Evolutionary conservation across 768 basidiomycete species (phyloP).

Genomic region (Lactarius evosmus): DNA sequence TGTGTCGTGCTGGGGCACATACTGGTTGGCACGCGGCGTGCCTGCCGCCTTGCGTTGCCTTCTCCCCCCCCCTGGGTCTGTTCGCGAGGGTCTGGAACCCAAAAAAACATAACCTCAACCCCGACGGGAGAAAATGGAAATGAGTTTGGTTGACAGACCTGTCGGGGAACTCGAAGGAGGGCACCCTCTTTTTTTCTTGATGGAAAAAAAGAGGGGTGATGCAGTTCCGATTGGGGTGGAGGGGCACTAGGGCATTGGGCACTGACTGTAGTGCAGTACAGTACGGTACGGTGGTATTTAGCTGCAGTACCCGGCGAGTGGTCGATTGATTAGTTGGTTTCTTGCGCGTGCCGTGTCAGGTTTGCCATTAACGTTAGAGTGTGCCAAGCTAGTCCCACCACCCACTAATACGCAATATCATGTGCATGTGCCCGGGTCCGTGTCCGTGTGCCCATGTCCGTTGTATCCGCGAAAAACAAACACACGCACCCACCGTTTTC

Average conservation of each 20-base stretch:
- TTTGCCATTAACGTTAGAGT: background rate
- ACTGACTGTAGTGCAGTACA: background rate
- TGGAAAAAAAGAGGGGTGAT: background rate
- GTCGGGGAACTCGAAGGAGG: too few relatives aligned
- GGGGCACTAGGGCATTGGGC: background rate
- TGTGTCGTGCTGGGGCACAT: background rate
- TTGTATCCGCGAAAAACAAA: background rate
- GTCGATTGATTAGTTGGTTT: background rate
- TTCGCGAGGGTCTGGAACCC: background rate
- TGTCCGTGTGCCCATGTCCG: background rate
- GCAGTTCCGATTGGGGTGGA: background rate
- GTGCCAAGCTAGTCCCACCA: background rate
- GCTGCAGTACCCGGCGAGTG: background rate
- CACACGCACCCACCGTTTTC: background rate
- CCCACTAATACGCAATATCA: background rate
- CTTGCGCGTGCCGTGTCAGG: background rate
- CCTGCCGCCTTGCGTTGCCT: too few relatives aligned
- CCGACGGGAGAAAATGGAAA: constrained; percentile 1
- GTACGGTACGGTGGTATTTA: too few relatives aligned
- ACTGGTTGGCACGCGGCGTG: too few relatives aligned
- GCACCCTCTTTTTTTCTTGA: background rate
- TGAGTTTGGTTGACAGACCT: background rate
- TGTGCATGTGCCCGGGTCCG: too few relatives aligned
- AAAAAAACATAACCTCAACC: background rate
- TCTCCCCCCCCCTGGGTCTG: too few relatives aligned